phyloP scores from a whole-genome alignment of 2,329 filamentous ascomycete species.

The Stylonectria norvegica region DNA sequence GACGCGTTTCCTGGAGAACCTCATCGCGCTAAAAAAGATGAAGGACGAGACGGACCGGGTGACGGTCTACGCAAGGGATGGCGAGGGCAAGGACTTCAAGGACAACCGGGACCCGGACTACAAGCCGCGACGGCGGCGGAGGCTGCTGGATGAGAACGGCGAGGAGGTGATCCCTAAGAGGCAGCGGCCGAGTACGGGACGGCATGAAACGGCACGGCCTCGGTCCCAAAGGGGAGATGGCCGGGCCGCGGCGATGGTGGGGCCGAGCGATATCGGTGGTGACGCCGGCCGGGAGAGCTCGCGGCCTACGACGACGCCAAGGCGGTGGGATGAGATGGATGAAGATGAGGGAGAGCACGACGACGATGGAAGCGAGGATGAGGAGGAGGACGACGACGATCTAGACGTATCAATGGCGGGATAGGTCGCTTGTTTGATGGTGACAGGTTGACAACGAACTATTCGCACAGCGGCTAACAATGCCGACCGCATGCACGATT shows the following conservation, averaged over 20 bases:
- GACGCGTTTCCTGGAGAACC: constrained; percentile 59
- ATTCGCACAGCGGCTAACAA: neutral
- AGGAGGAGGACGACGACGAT: constrained; percentile 6
- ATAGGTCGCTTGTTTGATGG: constrained; percentile 2
- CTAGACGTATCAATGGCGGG: constrained; percentile 27
- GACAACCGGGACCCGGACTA: constrained; percentile 42
- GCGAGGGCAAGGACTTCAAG: constrained; percentile 39
- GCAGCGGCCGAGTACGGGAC: constrained; percentile 14
- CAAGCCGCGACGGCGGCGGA: constrained; percentile 31
- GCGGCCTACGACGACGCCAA: constrained; percentile 35
- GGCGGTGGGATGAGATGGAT: constrained; percentile 31
- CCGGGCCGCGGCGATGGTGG: constrained; percentile 6
- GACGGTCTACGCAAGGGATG: constrained; percentile 53
- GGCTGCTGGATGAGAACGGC: constrained; percentile 25
- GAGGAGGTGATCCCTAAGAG: constrained; percentile 22
- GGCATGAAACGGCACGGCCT: constrained; percentile 21
- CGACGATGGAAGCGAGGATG: constrained; percentile 24
- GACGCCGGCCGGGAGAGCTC: constrained; percentile 8
- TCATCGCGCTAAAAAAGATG: constrained; percentile 62
- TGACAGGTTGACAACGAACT: neutral
- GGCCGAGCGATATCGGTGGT: constrained; percentile 11
- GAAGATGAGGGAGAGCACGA: constrained; percentile 11
- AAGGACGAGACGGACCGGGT: constrained; percentile 64
- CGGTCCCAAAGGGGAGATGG: constrained; percentile 17
- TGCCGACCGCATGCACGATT: neutral